Percentiles rank a stretch among this genome's conserved stretches.
phyloP scores from a whole-genome alignment of 345 rosid genomes.

The Raphanus raphanistrum region DNA sequence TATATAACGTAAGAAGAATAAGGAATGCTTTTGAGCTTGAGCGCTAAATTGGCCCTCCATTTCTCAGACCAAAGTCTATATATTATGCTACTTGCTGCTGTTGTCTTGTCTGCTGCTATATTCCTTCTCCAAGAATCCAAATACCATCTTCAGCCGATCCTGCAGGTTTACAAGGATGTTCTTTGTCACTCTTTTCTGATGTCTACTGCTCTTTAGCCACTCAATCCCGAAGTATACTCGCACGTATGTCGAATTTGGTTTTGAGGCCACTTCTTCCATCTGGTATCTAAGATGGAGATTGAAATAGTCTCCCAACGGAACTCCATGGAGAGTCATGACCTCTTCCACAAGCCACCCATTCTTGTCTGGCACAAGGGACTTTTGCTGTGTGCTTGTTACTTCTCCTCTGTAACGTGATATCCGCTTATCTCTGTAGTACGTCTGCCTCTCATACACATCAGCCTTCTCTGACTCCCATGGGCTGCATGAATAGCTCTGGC shows the following conservation, averaged over 20 bases:
- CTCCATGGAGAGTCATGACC: constrained; percentile 89
- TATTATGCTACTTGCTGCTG: constrained; percentile 16
- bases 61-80: constrained; percentile 10
- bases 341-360: constrained; percentile 89
- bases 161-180: constrained; percentile 63
- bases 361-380: constrained; percentile 55
- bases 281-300: constrained; percentile 85
- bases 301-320: constrained; percentile 89
- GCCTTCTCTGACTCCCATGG: constrained; percentile 91
- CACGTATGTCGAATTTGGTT: constrained; percentile 56
- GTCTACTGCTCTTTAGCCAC: constrained; percentile 87
- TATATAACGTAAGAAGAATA: background rate
- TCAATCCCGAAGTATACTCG: constrained; percentile 72
- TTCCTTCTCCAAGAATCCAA: constrained; percentile 73
- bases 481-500: constrained; percentile 75
- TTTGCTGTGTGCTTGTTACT: constrained; percentile 93
- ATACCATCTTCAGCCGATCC: constrained; percentile 66
- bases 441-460: constrained; percentile 79
- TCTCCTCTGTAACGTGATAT: constrained; percentile 87
- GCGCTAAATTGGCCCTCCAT: background rate
- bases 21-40: constrained; percentile 3
- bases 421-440: constrained; percentile 72
- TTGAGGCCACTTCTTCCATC: constrained; percentile 63
- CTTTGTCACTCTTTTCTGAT: constrained; percentile 77
- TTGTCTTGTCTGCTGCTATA: constrained; percentile 55